These are phyloP conservation scores for Torulaspora quercuum DNA, from an alignment of 805 yeast species.

Conservation along the genomic window DNA sequence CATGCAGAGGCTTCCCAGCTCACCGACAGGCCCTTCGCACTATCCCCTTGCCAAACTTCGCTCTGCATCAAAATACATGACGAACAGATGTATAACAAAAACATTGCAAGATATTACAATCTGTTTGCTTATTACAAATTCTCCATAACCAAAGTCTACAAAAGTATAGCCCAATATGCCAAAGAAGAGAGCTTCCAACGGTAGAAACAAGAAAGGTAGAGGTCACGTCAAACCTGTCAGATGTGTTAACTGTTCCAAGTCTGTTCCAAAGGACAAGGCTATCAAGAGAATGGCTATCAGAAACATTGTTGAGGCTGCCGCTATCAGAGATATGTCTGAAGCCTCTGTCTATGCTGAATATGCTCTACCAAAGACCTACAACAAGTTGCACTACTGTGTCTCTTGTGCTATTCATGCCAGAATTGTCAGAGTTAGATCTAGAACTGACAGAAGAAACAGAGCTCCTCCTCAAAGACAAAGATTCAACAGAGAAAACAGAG, in stretches of 20 bases:
- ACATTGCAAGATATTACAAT: too few relatives aligned
- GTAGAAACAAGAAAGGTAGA: conserved; percentile 99
- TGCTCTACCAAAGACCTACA: conserved; percentile 99
- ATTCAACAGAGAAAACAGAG: conserved; percentile 94
- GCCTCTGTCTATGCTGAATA: conserved; percentile 99
- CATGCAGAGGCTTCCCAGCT: too few relatives aligned
- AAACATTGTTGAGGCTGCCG: conserved; percentile 99
- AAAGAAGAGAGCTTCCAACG: conserved; percentile 99
- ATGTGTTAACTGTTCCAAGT: conserved; percentile 99
- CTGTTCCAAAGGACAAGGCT: conserved; percentile 99
- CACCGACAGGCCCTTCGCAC: too few relatives aligned
- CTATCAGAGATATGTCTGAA: conserved; percentile 99
- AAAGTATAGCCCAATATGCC: conserved; percentile 63
- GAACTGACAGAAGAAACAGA: conserved; percentile 98
- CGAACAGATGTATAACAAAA: too few relatives aligned
- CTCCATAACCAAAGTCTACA: background rate
- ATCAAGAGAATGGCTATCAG: conserved; percentile 99
- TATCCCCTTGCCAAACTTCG: too few relatives aligned
- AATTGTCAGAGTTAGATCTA: conserved; percentile 99
- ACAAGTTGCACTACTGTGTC: conserved; percentile 99
- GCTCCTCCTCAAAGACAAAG: conserved; percentile 99
- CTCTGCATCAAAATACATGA: too few relatives aligned
- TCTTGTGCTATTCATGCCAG: conserved; percentile 99
- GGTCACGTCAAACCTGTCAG: conserved; percentile 99
- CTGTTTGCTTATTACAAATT: too few relatives aligned